Percentiles rank a stretch among this genome's conserved stretches.
These are phyloP conservation scores for Fonsecaea pugnacius DNA, from an alignment of 2,329 filamentous ascomycete genomes.

Conservation along the genomic window DNA sequence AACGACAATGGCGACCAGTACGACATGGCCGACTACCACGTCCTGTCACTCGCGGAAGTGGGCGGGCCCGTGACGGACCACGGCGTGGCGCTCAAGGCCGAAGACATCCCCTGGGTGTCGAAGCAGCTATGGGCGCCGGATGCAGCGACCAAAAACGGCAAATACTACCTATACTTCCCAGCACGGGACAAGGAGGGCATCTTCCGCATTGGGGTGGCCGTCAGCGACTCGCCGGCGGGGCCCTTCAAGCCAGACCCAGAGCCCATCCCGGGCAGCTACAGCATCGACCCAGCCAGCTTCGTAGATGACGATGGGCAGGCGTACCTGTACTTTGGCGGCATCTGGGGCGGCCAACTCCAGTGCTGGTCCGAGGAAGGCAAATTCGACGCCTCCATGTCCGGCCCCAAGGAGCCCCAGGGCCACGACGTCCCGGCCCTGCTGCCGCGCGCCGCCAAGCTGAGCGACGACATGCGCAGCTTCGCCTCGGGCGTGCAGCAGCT, in stretches of 20 bases:
- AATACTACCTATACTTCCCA: conserved; percentile 79
- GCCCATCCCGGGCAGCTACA: conserved; percentile 71
- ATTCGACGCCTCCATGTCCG: conserved; percentile 62
- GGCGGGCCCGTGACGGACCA: conserved; percentile 70
- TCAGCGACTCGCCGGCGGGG: conserved; percentile 65
- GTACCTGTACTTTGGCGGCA: conserved; percentile 76
- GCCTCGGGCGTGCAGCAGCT: conserved; percentile 61
- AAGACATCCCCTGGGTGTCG: conserved; percentile 74
- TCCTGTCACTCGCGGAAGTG: conserved; percentile 66
- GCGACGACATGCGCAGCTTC: conserved; percentile 69
- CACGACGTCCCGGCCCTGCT: conserved; percentile 62
- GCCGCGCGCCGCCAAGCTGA: conserved; percentile 69
- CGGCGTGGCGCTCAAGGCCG: conserved; percentile 67
- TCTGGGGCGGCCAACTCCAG: conserved; percentile 81
- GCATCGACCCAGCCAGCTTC: conserved; percentile 76
- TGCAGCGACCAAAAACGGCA: conserved; percentile 62
- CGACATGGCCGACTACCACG: conserved; percentile 83
- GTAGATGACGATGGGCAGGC: conserved; percentile 69
- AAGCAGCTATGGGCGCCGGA: conserved; percentile 84
- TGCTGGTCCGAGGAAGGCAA: conserved; percentile 59
- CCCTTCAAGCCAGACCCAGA: conserved; percentile 70
- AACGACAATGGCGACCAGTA: conserved; percentile 88
- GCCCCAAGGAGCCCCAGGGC: conserved; percentile 64
- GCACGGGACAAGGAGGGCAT: conserved; percentile 71
- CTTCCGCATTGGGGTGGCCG: conserved; percentile 76